A percentile compares a stretch with the other conserved stretches of the same genome.
Conservation (phyloP, 352 stramenopile species). For the Globisporangium middletonii region DNA sequence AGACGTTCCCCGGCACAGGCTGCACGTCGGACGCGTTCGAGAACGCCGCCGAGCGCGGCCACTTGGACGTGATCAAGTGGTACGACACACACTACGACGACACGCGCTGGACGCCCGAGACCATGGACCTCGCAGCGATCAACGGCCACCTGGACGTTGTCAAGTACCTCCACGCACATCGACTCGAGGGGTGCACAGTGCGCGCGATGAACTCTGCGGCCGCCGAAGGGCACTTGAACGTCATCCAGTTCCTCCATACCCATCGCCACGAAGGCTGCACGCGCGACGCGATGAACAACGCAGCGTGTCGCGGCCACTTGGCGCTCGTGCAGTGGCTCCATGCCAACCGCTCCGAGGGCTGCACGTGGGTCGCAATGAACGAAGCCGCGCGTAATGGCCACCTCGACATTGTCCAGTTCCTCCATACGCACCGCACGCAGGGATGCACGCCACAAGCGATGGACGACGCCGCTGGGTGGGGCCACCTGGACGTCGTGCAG, state of each 20-base stretch:
- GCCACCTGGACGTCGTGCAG: conserved; percentile 8
- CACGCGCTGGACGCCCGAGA: conserved; percentile 2
- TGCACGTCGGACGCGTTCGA: conserved; percentile 18
- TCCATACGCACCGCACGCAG: conserved; percentile 3
- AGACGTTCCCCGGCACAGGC: conserved; percentile 2
- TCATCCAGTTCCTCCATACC: conserved; percentile 11
- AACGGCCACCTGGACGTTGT: conserved; percentile 12
- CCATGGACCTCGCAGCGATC: conserved; percentile 13
- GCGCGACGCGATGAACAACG: conserved; percentile 13
- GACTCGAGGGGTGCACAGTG: conserved; percentile 8
- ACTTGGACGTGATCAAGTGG: conserved; percentile 13
- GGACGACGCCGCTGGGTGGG: conserved; percentile 7
- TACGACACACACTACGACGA: conserved; percentile 13
- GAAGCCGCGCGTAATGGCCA: conserved; percentile 6
- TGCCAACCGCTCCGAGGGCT: conserved; percentile 13
- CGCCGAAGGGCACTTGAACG: conserved; percentile 5
- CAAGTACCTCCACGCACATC: conserved; percentile 12
- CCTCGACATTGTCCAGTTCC: conserved; percentile 8
- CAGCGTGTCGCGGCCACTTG: conserved; percentile 6
- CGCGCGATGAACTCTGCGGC: conserved; percentile 13
- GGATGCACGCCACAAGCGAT: conserved; percentile 7
- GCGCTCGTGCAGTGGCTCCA: conserved; percentile 13
- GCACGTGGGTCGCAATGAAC: conserved; percentile 15
- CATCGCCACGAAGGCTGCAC: conserved; percentile 10
- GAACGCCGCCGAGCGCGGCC: conserved; percentile 12